Evolutionary conservation across 2,329 filamentous ascomycete species (phyloP).

Genomic region (Didymella arachidicola): DNA sequence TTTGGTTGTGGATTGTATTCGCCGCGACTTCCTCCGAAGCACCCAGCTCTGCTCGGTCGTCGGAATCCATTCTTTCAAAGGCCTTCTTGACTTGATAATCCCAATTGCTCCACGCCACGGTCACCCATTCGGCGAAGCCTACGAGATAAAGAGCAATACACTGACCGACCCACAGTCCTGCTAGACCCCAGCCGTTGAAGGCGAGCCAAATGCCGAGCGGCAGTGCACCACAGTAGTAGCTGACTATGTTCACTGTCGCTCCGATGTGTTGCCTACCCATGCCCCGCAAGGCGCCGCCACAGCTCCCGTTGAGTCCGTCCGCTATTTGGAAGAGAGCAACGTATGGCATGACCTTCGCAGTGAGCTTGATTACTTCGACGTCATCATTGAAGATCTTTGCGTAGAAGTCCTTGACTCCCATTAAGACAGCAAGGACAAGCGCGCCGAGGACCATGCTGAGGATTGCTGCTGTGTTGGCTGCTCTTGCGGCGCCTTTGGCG

Average conservation of each 20-base stretch:
- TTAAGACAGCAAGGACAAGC: conserved; percentile 71
- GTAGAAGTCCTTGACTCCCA: conserved; percentile 75
- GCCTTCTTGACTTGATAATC: conserved; percentile 74
- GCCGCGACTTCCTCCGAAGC: conserved; percentile 33
- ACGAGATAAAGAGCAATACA: conserved; percentile 77
- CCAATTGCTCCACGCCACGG: conserved; percentile 82
- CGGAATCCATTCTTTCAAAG: conserved; percentile 71
- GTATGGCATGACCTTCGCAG: conserved; percentile 80
- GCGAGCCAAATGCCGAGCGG: conserved; percentile 85
- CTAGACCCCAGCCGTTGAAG: conserved; percentile 84
- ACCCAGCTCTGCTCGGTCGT: conserved; percentile 53
- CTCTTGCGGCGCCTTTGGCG: conserved; percentile 69
- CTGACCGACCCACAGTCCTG: conserved; percentile 83
- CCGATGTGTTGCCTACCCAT: conserved; percentile 90
- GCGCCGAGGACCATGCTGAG: conserved; percentile 74
- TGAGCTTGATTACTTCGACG: conserved; percentile 72
- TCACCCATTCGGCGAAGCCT: conserved; percentile 77
- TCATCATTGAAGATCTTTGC: conserved; percentile 85
- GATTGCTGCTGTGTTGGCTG: conserved; percentile 77
- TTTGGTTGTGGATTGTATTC: conserved; percentile 25
- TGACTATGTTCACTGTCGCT: conserved; percentile 79
- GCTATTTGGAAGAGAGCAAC: conserved; percentile 91
- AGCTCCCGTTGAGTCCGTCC: conserved; percentile 84
- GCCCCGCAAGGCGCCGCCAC: conserved; percentile 79
- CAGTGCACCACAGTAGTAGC: conserved; percentile 83